Base-by-base conservation (phyloP, 2,329 filamentous ascomycete genomes). In the Ascochyta rabiei region DNA sequence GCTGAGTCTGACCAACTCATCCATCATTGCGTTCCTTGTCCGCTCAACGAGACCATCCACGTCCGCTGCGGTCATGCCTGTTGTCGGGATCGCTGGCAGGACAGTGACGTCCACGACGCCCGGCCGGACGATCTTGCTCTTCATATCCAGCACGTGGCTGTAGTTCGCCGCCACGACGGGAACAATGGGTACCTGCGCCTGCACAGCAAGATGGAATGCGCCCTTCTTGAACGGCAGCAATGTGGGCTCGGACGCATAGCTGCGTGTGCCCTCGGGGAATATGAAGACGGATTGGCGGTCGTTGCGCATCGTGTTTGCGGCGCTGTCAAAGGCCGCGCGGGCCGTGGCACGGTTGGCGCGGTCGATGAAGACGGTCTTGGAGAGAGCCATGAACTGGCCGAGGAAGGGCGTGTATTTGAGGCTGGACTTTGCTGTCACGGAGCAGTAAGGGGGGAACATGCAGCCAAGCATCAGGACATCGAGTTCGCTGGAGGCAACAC, bases 161-260 rank as follows among this genome's bases (percentile, higher is more conserved):
- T 82, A 82, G 63, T 82, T 82, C 18, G 78, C 80, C n/a, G 76
- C 74, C 2, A 81, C 80, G 31, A 96, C 84, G 0, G 95, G 95
- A 3, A 99, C 88, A 67, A 99, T 90, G 23, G 93, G 93, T 6
- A 97, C 95, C 62, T 91, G 89, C 2, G 93, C 93, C 81, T 98
- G 90, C 18, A 99, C 86, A 40, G 95, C 95, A 30, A 99, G 83
- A 75, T 99, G 93, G 77, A 99, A 99, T 41, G 93, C 95, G 56
- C 95, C 95, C 81, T 99, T 99, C 80, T 99, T 99, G 83, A 98
- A 99, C n/a, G 92, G 90, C 49, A 98, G 81, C 67, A 99, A 79
- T 55, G 83, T 85, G 1, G 95, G 90, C 49, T 93, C 87, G 66
- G 89, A 86, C 53, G 89, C 84, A 78, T 98, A 96, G 74, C 90